Conservation (phyloP, 169 alveolate species). For the Plasmodium falciparum region DNA sequence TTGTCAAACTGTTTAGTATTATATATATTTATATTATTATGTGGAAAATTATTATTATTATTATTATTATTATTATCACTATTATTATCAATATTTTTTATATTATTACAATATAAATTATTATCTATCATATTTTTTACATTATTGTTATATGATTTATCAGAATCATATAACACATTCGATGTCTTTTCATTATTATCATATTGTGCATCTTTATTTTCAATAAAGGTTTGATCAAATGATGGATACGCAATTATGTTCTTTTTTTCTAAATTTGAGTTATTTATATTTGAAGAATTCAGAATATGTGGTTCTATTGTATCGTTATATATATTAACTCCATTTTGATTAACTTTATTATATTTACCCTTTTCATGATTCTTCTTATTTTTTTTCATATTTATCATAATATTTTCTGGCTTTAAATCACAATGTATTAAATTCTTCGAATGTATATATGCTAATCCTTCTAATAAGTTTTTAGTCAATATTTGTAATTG, state of each 20-base stretch:
- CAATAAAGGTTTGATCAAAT: not conserved
- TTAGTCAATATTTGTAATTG: constrained; percentile 72
- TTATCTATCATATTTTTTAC: not conserved
- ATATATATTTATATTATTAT: constrained; percentile 10
- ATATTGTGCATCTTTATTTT: not conserved
- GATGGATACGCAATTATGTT: not conserved
- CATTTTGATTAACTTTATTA: not conserved
- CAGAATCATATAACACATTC: not conserved
- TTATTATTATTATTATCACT: not conserved
- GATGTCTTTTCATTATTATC: not conserved
- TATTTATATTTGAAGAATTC: not conserved
- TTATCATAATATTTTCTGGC: constrained; percentile 95
- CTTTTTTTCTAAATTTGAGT: not conserved
- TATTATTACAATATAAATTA: not conserved
- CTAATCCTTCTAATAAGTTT: constrained; percentile 64
- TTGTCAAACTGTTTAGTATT: constrained; percentile 70
- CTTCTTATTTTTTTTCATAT: constrained; percentile 47
- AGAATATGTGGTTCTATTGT: not conserved
- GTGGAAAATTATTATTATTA: not conserved
- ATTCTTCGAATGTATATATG: constrained; percentile 93
- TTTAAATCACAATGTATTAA: constrained; percentile 97
- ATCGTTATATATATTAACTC: not conserved
- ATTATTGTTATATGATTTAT: not conserved
- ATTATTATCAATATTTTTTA: not conserved
- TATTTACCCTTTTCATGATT: not conserved